Base-by-base conservation (phyloP, 495 filamentous ascomycete genomes). In the Lepraria neglecta region DNA sequence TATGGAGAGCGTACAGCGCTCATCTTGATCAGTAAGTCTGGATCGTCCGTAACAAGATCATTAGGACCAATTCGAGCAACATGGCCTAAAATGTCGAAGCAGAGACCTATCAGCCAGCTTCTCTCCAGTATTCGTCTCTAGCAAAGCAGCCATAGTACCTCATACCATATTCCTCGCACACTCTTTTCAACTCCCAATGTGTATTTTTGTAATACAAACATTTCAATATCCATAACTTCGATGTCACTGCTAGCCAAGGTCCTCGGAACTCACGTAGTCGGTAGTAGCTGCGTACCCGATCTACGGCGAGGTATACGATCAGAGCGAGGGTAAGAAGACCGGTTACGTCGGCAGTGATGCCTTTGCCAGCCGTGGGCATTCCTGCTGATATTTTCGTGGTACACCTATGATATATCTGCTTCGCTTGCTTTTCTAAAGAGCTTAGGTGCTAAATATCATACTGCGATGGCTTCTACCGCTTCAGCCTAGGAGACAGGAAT, bases 41-140 rank as follows among this genome's bases (percentile, higher is more conserved):
- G 71, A 42, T 82, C 79, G 44, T 69, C 67, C 4, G 73, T 76
- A 45, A 76, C 62, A 35, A 80, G 67, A 19, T 69, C 67, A 46
- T 75, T 69, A 11, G 76, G 78, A 0, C 69, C 74, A 45, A 80
- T 68, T 31, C 77, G 70, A n/a, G 76, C 70, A 9, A 79, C 70
- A 4, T 73, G 71, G 7, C 73, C 74, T 73, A 21, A 33, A 55
- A 6, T 21, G 12, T 21, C n/a, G 33, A 24, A 54, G 51, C 51
- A 54, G 28, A 33, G 19, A 40, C 33, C 28, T 54, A 12, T 55
- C 30, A 31, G 52, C 52, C 28, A 40, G 52, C 52, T 55, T 35
- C 19, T 6, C 35, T 55, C 35, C 52, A 55, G 28, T 55, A 2
- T n/a, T 38, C 2, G 11, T 55, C 35, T 55, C 28, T 12, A 27